A percentile compares a stretch with the other conserved stretches of the same genome.
Evolutionary conservation across 2,329 filamentous ascomycete genomes (phyloP).

Genomic region (Podosphaera xanthii): DNA sequence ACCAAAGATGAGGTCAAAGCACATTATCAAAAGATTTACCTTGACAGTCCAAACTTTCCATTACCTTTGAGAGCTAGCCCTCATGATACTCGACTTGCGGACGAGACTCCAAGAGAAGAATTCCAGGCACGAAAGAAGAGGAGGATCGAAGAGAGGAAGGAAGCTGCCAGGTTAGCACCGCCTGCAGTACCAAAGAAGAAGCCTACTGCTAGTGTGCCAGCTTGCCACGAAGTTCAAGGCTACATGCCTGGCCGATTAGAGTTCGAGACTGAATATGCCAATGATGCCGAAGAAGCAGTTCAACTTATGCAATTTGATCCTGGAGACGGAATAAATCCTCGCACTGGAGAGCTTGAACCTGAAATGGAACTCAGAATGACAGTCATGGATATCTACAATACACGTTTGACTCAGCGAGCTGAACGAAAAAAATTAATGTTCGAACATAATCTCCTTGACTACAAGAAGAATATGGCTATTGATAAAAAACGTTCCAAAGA

Average conservation of each 20-base stretch:
- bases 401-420: slow-evolving; percentile 67
- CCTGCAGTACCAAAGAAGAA: slow-evolving; percentile 81
- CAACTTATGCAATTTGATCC: slow-evolving; percentile 98
- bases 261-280: slow-evolving; percentile 93
- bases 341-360: slow-evolving; percentile 68
- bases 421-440: slow-evolving; percentile 94
- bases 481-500: slow-evolving; percentile 96
- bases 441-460: slow-evolving; percentile 81
- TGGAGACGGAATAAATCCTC: slow-evolving; percentile 71
- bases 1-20: slow-evolving; percentile 89
- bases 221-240: slow-evolving; percentile 92
- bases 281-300: slow-evolving; percentile 93
- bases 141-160: slow-evolving; percentile 76
- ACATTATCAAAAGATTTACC: slow-evolving; percentile 75
- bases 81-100: slow-evolving; percentile 53
- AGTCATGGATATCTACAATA: slow-evolving; percentile 96
- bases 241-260: slow-evolving; percentile 96
- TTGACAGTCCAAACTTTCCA: slow-evolving; percentile 66
- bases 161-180: slow-evolving; percentile 63
- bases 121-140: slow-evolving; percentile 87
- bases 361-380: slow-evolving; percentile 96
- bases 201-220: slow-evolving; percentile 81
- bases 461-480: slow-evolving; percentile 66
- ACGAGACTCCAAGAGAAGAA: slow-evolving; percentile 66
- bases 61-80: slow-evolving; percentile 72